These are phyloP conservation scores for Nothopassalora personata DNA, from an alignment of 2,329 filamentous ascomycete genomes.

Conservation along the genomic window DNA sequence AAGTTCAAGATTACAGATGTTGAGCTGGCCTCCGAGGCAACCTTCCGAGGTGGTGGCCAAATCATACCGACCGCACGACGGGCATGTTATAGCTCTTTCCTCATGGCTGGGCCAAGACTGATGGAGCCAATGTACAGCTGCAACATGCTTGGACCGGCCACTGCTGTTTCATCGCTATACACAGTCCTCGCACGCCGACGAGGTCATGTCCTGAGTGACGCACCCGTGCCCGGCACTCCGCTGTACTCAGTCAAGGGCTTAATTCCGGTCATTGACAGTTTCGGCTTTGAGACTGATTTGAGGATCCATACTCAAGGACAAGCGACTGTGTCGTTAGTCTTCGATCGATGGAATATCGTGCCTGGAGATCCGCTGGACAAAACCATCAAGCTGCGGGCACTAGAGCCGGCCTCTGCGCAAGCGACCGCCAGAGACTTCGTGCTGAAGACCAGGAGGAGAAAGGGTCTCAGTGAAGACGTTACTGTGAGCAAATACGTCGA, in stretches of 20 bases:
- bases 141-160: constrained; percentile 86
- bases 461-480: constrained; percentile 92
- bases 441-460: constrained; percentile 86
- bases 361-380: constrained; percentile 92
- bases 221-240: constrained; percentile 87
- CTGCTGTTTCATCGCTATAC: constrained; percentile 83
- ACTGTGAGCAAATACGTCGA: constrained; percentile 95
- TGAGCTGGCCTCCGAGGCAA: constrained; percentile 77
- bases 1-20: constrained; percentile 97
- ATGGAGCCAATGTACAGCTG: constrained; percentile 97
- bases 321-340: constrained; percentile 83
- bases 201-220: constrained; percentile 91
- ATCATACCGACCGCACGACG: constrained; percentile 93
- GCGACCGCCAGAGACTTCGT: constrained; percentile 94
- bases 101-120: constrained; percentile 91
- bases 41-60: constrained; percentile 91
- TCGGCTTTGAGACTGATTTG: constrained; percentile 96
- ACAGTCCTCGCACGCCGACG: constrained; percentile 82
- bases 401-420: constrained; percentile 83
- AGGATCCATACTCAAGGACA: constrained; percentile 93
- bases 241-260: constrained; percentile 87
- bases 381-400: constrained; percentile 70
- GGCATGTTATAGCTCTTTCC: constrained; percentile 90
- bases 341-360: constrained; percentile 93
- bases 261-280: constrained; percentile 92